Percentiles rank a stretch among this genome's conserved stretches.
Evolutionary conservation across 2,329 filamentous ascomycete species (phyloP).

Genomic region (Botryosphaeria dothidea): DNA sequence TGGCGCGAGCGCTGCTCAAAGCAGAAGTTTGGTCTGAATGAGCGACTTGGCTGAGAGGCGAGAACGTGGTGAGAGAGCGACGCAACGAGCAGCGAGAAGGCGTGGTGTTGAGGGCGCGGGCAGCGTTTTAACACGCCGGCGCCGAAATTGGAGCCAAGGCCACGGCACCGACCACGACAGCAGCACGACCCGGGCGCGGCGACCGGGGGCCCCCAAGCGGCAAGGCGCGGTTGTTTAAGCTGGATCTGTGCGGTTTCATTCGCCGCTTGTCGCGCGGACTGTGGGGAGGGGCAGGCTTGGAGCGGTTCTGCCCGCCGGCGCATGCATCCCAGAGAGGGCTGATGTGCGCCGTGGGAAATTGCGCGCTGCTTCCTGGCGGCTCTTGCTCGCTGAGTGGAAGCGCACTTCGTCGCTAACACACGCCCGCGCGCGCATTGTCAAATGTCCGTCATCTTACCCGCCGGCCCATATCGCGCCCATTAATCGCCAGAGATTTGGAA

Average conservation of each 20-base stretch:
- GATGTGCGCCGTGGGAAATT: slow-evolving; percentile 16
- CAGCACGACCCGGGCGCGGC: neutral
- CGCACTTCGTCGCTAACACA: neutral
- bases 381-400: neutral
- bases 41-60: neutral
- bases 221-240: slow-evolving; percentile 6
- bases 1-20: slow-evolving; percentile 14
- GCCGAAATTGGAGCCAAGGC: slow-evolving; percentile 12
- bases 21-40: slow-evolving; percentile 18
- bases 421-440: neutral
- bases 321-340: slow-evolving; percentile 10
- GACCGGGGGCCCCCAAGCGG: neutral
- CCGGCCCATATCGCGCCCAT: neutral
- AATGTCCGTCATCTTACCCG: neutral
- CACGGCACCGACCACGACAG: neutral
- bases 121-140: slow-evolving; percentile 11
- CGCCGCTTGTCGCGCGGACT: neutral
- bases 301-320: slow-evolving; percentile 16
- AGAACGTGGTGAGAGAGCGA: neutral
- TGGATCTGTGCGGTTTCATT: slow-evolving; percentile 13
- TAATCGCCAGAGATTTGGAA: neutral
- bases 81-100: slow-evolving; percentile 10
- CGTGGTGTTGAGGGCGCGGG: slow-evolving; percentile 7
- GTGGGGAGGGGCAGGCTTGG: slow-evolving; percentile 5
- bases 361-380: slow-evolving; percentile 10